Conservation (phyloP, 495 filamentous ascomycete species). For the Mytilinidion resinicola region DNA sequence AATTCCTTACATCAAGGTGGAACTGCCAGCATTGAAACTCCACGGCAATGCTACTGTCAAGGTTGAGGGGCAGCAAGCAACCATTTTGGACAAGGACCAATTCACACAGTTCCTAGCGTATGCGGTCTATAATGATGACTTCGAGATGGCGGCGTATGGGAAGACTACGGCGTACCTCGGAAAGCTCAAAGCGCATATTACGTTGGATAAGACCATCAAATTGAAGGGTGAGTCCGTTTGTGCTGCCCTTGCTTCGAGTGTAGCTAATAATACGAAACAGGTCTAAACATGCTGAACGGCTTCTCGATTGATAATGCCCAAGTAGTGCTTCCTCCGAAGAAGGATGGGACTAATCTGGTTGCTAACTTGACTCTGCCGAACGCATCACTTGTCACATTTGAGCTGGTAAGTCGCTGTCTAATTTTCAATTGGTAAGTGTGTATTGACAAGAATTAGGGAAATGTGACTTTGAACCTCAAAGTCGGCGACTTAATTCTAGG, state of each 20-base stretch:
- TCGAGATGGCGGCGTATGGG: not conserved
- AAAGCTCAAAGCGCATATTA: not conserved
- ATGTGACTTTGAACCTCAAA: not conserved
- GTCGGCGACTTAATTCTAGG: not conserved
- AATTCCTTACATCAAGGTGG: slow-evolving; percentile 35
- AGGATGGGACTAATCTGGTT: slow-evolving; percentile 29
- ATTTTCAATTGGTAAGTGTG: not conserved
- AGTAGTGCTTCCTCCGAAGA: slow-evolving; percentile 3
- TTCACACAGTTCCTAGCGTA: not conserved
- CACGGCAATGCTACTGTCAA: slow-evolving; percentile 35
- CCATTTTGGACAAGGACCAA: slow-evolving; percentile 32
- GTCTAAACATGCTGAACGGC: not conserved
- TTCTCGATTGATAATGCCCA: not conserved
- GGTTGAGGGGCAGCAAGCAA: slow-evolving; percentile 35
- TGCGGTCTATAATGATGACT: not conserved
- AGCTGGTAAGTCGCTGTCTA: slow-evolving; percentile 43
- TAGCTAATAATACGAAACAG: not conserved
- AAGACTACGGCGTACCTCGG: not conserved
- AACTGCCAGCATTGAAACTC: slow-evolving; percentile 34
- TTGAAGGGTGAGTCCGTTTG: not conserved
- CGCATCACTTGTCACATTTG: slow-evolving; percentile 42
- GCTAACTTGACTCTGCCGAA: slow-evolving; percentile 41
- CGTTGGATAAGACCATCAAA: not conserved
- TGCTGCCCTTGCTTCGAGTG: too few relatives aligned
- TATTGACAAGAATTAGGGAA: not conserved